Percentiles rank a stretch among this genome's conserved stretches.
These are phyloP conservation scores for Rosa hybrid DNA, from an alignment of 331 rosid species.

Conservation along the genomic window DNA sequence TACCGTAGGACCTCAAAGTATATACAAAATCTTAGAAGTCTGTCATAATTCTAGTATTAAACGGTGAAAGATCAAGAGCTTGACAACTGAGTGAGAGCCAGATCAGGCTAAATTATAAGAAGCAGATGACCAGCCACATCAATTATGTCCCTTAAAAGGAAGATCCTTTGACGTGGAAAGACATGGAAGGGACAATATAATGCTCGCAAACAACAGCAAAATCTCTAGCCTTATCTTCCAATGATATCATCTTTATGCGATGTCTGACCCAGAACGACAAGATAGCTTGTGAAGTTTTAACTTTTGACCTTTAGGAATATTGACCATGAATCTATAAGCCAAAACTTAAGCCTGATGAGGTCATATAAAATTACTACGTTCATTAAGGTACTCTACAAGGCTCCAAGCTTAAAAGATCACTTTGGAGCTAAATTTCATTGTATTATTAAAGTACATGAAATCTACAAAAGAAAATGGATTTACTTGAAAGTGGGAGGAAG, in stretches of 20 bases:
- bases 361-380: too few species aligned
- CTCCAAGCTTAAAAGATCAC: constrained; percentile 4
- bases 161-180: constrained; percentile 6
- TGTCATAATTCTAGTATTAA: background rate
- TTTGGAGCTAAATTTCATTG: background rate
- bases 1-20: background rate
- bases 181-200: background rate
- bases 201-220: constrained; percentile 12
- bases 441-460: background rate
- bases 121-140: background rate
- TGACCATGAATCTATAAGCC: background rate
- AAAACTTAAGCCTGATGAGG: background rate
- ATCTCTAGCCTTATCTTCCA: background rate
- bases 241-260: background rate
- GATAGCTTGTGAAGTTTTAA: background rate
- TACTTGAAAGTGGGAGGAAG: background rate
- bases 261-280: background rate
- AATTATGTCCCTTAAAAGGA: background rate
- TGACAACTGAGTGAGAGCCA: background rate
- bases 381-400: background rate
- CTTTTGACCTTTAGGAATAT: background rate
- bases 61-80: background rate
- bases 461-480: background rate
- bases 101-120: background rate
- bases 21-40: too few species aligned